Evolutionary conservation across 2,329 filamentous ascomycete genomes (phyloP).

Genomic region (Sporothrix euskadiensis): DNA sequence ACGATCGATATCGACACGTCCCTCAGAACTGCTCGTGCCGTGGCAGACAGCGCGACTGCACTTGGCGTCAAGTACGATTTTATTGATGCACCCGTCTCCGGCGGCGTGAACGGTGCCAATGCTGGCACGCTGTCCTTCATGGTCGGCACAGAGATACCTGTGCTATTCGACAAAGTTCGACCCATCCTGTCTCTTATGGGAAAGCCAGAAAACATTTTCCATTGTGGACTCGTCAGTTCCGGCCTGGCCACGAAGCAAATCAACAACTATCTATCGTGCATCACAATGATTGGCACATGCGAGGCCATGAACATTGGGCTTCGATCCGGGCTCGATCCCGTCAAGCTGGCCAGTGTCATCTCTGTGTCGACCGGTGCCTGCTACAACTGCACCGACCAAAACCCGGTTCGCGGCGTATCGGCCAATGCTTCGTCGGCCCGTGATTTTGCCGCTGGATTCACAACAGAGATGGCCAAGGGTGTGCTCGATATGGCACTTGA

Average conservation of each 20-base stretch:
- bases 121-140: conserved; percentile 1
- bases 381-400: conserved; percentile 10
- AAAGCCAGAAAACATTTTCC: conserved; percentile 7
- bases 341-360: not conserved
- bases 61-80: not conserved
- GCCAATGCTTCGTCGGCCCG: not conserved
- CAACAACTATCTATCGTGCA: conserved; percentile 12
- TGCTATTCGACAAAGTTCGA: not conserved
- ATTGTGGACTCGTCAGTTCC: not conserved
- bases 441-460: conserved; percentile 14
- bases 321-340: not conserved
- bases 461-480: not conserved
- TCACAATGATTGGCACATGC: conserved; percentile 13
- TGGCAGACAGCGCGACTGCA: not conserved
- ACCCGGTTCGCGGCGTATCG: conserved; percentile 1
- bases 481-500: conserved; percentile 8
- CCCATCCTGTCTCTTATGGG: not conserved
- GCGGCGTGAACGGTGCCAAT: conserved; percentile 1
- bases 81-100: conserved; percentile 5
- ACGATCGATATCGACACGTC: conserved; percentile 8
- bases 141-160: not conserved
- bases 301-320: conserved; percentile 19
- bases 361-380: not conserved
- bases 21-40: not conserved
- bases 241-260: conserved; percentile 18